These are phyloP conservation scores for Trifolium dubium DNA, from an alignment of 306 rosid genomes.

Conservation along the genomic window DNA sequence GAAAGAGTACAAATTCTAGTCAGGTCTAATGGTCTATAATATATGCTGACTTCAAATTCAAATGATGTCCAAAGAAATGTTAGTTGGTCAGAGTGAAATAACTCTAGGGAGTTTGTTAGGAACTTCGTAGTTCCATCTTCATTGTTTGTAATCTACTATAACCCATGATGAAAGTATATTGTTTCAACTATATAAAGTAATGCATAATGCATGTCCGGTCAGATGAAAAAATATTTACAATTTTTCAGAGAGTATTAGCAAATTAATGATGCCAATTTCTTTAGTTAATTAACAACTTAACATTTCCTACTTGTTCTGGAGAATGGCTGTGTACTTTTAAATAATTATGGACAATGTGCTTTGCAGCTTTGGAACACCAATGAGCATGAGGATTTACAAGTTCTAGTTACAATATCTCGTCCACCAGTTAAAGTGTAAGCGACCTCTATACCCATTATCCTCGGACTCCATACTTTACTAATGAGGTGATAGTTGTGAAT, in stretches of 20 bases:
- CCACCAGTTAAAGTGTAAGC: constrained; percentile 90
- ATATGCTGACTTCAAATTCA: constrained; percentile 25
- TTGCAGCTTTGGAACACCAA: constrained; percentile 83
- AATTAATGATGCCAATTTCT: constrained; percentile 24
- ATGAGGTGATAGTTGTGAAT: constrained; percentile 8
- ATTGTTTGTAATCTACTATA: constrained; percentile 28
- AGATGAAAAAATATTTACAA: constrained; percentile 13
- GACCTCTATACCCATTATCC: constrained; percentile 41
- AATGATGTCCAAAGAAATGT: constrained; percentile 38
- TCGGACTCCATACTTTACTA: constrained; percentile 13
- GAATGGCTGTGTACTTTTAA: constrained; percentile 11
- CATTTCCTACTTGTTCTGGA: constrained; percentile 7
- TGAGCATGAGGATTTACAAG: constrained; percentile 78
- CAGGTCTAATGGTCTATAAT: too few species aligned
- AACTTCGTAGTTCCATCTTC: constrained; percentile 31
- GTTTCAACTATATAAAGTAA: constrained; percentile 22
- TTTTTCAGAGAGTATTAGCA: constrained; percentile 20
- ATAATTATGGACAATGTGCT: constrained; percentile 31
- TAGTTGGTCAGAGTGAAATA: constrained; percentile 21
- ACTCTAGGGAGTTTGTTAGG: constrained; percentile 28
- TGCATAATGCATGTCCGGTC: not conserved
- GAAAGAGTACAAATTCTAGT: constrained; percentile 24
- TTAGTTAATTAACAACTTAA: not conserved
- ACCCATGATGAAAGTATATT: constrained; percentile 13
- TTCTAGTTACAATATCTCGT: constrained; percentile 80